Percentiles rank a stretch among this genome's conserved stretches.
phyloP scores from a whole-genome alignment of 371 early-diverging fungal genomes.

The Saksenaea vasiformis region DNA sequence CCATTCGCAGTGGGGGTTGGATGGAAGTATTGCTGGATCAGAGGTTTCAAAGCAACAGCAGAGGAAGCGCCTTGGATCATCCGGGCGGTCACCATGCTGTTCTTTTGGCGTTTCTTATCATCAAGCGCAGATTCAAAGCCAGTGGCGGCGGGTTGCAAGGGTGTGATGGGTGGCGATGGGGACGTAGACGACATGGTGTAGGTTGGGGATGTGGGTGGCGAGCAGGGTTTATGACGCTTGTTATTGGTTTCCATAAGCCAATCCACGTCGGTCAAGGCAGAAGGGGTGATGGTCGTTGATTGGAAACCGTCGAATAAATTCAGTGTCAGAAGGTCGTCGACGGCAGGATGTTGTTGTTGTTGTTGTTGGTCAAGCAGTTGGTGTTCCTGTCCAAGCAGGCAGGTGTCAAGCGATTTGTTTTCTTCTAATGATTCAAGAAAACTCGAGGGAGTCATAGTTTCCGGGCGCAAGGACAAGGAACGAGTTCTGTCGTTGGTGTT shows the following conservation, averaged over 20 bases:
- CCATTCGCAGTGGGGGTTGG: slow-evolving; percentile 27
- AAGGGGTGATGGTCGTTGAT: slow-evolving; percentile 7
- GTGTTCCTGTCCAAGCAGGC: neutral
- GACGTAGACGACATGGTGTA: slow-evolving; percentile 19
- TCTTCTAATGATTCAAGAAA: slow-evolving; percentile 58
- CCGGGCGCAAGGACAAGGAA: slow-evolving; percentile 36
- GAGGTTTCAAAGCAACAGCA: slow-evolving; percentile 28
- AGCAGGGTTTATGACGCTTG: slow-evolving; percentile 2
- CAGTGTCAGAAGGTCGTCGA: neutral
- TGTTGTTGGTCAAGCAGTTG: neutral
- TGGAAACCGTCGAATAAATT: neutral
- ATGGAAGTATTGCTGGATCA: slow-evolving; percentile 42
- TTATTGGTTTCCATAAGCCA: slow-evolving; percentile 8
- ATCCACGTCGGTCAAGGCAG: slow-evolving; percentile 9
- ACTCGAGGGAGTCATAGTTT: slow-evolving; percentile 35
- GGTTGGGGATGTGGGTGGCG: neutral
- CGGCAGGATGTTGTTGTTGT: neutral
- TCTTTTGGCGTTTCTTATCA: neutral
- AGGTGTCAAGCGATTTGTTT: slow-evolving; percentile 9
- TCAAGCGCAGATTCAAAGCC: neutral
- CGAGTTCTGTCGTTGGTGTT: slow-evolving; percentile 8
- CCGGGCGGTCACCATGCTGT: slow-evolving; percentile 17
- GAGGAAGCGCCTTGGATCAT: slow-evolving; percentile 33
- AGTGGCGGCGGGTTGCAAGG: slow-evolving; percentile 14
- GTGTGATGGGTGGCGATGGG: slow-evolving; percentile 29